These are phyloP conservation scores for Penicillium sp. DNA, from an alignment of 2,329 filamentous ascomycete genomes.

Conservation along the genomic window DNA sequence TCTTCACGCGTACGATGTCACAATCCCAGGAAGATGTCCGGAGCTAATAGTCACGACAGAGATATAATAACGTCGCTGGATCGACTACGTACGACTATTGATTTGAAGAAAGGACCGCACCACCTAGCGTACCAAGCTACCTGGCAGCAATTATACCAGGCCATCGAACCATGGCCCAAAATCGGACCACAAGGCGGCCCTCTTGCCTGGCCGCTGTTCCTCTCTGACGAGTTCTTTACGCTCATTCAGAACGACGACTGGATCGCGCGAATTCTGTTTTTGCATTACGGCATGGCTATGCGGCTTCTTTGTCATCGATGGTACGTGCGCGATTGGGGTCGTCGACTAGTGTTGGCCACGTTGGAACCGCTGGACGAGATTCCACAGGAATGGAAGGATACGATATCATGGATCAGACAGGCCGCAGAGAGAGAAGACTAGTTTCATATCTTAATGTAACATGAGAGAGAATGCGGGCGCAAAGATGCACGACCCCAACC, in stretches of 20 bases:
- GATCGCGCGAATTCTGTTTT: constrained; percentile 32
- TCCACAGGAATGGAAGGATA: constrained; percentile 29
- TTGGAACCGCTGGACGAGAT: constrained; percentile 29
- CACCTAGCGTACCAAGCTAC: constrained; percentile 23
- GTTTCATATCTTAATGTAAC: not conserved
- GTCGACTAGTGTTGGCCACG: constrained; percentile 30
- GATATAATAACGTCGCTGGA: constrained; percentile 27
- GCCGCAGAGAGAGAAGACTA: constrained; percentile 22
- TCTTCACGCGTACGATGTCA: constrained; percentile 18
- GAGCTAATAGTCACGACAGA: constrained; percentile 13
- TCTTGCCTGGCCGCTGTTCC: constrained; percentile 33
- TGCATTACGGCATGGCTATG: constrained; percentile 34
- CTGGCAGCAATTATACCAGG: constrained; percentile 29
- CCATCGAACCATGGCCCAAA: constrained; percentile 31
- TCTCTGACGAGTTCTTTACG: constrained; percentile 27
- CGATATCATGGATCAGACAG: constrained; percentile 29
- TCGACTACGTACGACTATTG: constrained; percentile 19
- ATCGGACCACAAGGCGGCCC: constrained; percentile 30
- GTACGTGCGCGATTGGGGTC: constrained; percentile 36
- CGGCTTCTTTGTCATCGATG: constrained; percentile 35
- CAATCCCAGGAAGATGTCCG: not conserved
- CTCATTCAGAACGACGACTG: constrained; percentile 32
- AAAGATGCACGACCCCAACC: too few relatives aligned
- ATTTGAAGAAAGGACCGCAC: constrained; percentile 12
- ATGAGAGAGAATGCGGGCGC: too few relatives aligned